phyloP scores from a whole-genome alignment of 208 protist species.

The Acanthamoeba divionensis region DNA sequence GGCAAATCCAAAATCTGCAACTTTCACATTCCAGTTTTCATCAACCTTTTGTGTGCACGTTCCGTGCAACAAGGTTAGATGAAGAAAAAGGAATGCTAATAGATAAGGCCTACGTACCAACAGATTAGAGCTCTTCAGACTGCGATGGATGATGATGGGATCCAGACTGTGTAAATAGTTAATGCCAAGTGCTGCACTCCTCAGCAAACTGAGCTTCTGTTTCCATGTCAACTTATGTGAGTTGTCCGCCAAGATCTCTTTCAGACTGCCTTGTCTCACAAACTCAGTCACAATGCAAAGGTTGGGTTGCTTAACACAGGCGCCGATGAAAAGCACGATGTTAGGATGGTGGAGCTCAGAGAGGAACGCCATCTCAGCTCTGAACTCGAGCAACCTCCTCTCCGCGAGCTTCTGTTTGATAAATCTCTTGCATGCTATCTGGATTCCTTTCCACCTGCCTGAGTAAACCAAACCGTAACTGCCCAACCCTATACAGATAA shows the following conservation, averaged over 20 bases:
- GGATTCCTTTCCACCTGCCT: conserved; percentile 62
- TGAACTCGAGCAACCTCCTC: not conserved
- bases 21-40: not conserved
- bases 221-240: no score
- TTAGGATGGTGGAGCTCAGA: conserved; percentile 26
- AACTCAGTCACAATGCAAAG: not conserved
- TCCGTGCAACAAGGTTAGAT: no score
- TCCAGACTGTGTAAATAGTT: not conserved
- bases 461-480: conserved; percentile 63
- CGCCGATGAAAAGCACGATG: conserved; percentile 38
- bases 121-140: not conserved
- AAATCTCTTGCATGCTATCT: conserved; percentile 65
- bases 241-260: not conserved
- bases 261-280: not conserved
- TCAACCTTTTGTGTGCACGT: no score
- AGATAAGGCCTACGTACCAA: no score
- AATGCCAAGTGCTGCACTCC: not conserved
- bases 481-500: no score
- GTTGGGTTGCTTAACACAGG: not conserved
- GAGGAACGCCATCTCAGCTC: conserved; percentile 23
- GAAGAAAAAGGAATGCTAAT: no score
- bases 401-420: conserved; percentile 14
- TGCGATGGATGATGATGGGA: not conserved
- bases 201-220: not conserved
- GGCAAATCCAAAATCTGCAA: not conserved